phyloP scores from a whole-genome alignment of 495 filamentous ascomycete genomes.

The Podospora appendiculata region DNA sequence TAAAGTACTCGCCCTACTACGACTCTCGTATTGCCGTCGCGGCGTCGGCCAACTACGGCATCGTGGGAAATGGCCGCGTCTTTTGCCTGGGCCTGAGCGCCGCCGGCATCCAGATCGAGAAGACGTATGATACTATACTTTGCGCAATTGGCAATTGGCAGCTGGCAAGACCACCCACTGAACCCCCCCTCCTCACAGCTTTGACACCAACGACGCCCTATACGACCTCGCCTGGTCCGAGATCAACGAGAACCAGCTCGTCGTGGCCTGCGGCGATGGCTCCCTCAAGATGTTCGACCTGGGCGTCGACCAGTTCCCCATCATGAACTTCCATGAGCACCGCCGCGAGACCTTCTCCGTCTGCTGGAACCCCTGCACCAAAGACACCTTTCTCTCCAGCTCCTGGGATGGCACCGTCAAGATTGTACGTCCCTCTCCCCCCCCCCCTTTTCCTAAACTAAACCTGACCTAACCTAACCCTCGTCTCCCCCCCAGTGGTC shows the following conservation, averaged over 20 bases:
- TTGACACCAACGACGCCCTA: slow-evolving; percentile 92
- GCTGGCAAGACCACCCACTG: background rate
- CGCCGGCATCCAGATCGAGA: slow-evolving; percentile 73
- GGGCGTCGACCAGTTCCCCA: slow-evolving; percentile 65
- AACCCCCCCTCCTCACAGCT: slow-evolving; percentile 29
- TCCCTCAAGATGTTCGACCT: slow-evolving; percentile 91
- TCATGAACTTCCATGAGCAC: slow-evolving; percentile 87
- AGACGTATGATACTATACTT: slow-evolving; percentile 31
- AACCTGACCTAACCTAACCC: slow-evolving; percentile 2
- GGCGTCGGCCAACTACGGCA: slow-evolving; percentile 83
- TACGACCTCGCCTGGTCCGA: slow-evolving; percentile 94
- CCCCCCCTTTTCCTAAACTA: background rate
- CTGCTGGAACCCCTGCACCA: slow-evolving; percentile 84
- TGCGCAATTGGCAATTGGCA: background rate
- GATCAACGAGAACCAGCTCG: slow-evolving; percentile 85
- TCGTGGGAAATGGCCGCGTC: slow-evolving; percentile 90
- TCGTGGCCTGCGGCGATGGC: slow-evolving; percentile 82
- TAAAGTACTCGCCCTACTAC: slow-evolving; percentile 97
- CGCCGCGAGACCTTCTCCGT: slow-evolving; percentile 85
- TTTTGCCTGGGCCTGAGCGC: slow-evolving; percentile 75
- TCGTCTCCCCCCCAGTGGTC: slow-evolving; percentile 49
- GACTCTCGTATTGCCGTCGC: slow-evolving; percentile 87
- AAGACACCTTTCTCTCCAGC: slow-evolving; percentile 77
- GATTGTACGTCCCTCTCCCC: slow-evolving; percentile 43
- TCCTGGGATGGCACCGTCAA: slow-evolving; percentile 95